Evolutionary conservation across 108 stramenopile species (phyloP), one percentile per base, ranked within the genome.

Genomic region (Seminavis robusta): DNA sequence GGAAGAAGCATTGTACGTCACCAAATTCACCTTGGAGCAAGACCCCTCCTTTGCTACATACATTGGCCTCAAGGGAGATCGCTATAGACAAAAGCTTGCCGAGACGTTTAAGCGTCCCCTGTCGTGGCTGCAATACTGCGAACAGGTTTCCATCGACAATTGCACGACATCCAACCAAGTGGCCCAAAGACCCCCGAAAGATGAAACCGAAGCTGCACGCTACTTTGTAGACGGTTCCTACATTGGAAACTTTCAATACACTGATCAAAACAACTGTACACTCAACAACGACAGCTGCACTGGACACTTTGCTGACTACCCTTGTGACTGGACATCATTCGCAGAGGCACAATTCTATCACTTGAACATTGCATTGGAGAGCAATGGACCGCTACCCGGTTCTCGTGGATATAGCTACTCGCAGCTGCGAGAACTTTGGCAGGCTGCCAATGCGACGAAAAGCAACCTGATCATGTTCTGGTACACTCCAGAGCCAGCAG

Each of bases 261-360:
- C 76, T 0, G 76, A 65, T 7, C 27, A 67, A 23, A 77, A 67
- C 43, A 43, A 77, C 31, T 77, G 76, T 51, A 13, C 42, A 16
- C 20, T 4, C 17, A 1, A 34, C 2, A 52, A 52, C 8, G 33
- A 21, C 2, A 63, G 36, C 24, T 74, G 73, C 42, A 74, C 61
- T 13, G 73, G 73, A 0, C 55, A 65, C 29, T 53, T 74, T 21
- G 49, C 39, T 13, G 56, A 48, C 40, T 56, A 49, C 29, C 61
- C 70, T 0, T 71, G 65, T 38, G 38, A 24, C 20, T 42, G 50
- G 49, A 33, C 63, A 11, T n/a, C 19, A 6, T 23, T 24, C 6
- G 7, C 31, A 3, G 46, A 48, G 27, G 15, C 17, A 17, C 24
- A 45, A 29, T n/a, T 19, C 26, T 55, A 34, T 64, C 34, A 56